Evolutionary conservation across 805 yeast species (phyloP).

Genomic region (Wickerhamiella allomyrinae): DNA sequence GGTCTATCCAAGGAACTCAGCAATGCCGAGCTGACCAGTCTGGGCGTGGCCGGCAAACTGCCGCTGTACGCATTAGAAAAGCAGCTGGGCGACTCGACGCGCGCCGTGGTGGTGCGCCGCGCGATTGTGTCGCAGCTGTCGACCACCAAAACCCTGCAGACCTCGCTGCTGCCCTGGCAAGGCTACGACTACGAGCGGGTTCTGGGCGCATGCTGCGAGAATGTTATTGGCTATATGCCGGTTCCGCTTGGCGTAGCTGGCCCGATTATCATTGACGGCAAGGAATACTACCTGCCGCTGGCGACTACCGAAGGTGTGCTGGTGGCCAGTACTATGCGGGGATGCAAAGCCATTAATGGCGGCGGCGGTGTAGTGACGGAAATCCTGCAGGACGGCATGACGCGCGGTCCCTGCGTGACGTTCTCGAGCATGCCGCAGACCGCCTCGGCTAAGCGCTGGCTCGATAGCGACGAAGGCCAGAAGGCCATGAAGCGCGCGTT

Average conservation of each 20-base stretch:
- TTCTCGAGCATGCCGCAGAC: conserved; percentile 75
- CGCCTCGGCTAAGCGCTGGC: conserved; percentile 89
- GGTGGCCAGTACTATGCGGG: conserved; percentile 97
- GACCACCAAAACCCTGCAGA: conserved; percentile 62
- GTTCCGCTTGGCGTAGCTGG: conserved; percentile 97
- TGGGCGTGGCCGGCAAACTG: conserved; percentile 61
- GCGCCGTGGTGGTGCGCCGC: conserved; percentile 92
- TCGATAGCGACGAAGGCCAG: conserved; percentile 92
- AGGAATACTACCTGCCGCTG: conserved; percentile 86
- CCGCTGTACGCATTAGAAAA: conserved; percentile 93
- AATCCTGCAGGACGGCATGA: conserved; percentile 93
- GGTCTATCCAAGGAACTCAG: conserved; percentile 55
- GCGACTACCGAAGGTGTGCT: conserved; percentile 99
- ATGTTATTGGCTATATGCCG: conserved; percentile 93
- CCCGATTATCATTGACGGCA: conserved; percentile 82
- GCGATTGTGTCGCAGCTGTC: conserved; percentile 77
- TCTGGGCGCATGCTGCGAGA: conserved; percentile 97
- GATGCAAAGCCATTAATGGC: conserved; percentile 92
- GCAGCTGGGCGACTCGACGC: conserved; percentile 69
- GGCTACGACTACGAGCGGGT: conserved; percentile 89
- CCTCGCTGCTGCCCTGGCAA: conserved; percentile 60
- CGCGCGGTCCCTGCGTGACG: conserved; percentile 95
- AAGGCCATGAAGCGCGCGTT: conserved; percentile 69
- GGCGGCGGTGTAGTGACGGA: conserved; percentile 95
- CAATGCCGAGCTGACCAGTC: conserved; percentile 58